Percentiles rank a stretch among this genome's conserved stretches.
Evolutionary conservation across 306 rosid genomes (phyloP).

Genomic region (Betula pendula): DNA sequence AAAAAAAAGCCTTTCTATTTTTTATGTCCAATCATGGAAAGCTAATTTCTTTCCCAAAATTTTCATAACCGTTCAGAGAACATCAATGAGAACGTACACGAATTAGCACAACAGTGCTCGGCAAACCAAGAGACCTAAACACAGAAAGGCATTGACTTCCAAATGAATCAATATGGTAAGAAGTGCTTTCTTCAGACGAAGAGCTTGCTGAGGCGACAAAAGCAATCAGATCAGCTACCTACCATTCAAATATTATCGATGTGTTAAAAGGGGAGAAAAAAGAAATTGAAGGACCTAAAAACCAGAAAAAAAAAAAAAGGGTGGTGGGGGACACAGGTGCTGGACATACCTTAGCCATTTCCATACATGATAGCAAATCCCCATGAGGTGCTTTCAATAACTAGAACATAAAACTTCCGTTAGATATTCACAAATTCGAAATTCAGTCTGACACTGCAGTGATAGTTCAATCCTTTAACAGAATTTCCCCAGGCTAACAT

Average conservation of each 20-base stretch:
- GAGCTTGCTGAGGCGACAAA: constrained; percentile 74
- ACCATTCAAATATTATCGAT: constrained; percentile 15
- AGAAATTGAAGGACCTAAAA: constrained; percentile 9
- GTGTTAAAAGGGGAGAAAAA: constrained; percentile 16
- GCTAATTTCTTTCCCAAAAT: neutral
- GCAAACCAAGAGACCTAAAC: constrained; percentile 87
- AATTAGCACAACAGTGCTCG: constrained; percentile 80
- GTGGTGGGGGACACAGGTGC: neutral
- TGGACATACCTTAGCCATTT: constrained; percentile 85
- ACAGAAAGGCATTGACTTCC: constrained; percentile 93
- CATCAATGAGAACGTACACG: constrained; percentile 61
- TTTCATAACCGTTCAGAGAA: constrained; percentile 10
- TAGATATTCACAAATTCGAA: constrained; percentile 13
- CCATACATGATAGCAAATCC: constrained; percentile 74
- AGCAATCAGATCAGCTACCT: constrained; percentile 93
- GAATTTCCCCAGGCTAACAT: neutral
- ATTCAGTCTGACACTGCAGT: neutral
- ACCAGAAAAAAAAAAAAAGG: neutral
- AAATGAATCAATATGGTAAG: constrained; percentile 75
- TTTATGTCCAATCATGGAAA: constrained; percentile 1
- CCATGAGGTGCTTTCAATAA: constrained; percentile 90
- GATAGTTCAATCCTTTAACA: neutral
- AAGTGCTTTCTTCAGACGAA: constrained; percentile 48
- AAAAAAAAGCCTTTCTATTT: constrained; percentile 7
- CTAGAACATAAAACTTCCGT: constrained; percentile 34